A percentile compares a stretch with the other conserved stretches of the same genome.
phyloP scores from a whole-genome alignment of 176 grass and related monocot species.

The Thalia dealbata region DNA sequence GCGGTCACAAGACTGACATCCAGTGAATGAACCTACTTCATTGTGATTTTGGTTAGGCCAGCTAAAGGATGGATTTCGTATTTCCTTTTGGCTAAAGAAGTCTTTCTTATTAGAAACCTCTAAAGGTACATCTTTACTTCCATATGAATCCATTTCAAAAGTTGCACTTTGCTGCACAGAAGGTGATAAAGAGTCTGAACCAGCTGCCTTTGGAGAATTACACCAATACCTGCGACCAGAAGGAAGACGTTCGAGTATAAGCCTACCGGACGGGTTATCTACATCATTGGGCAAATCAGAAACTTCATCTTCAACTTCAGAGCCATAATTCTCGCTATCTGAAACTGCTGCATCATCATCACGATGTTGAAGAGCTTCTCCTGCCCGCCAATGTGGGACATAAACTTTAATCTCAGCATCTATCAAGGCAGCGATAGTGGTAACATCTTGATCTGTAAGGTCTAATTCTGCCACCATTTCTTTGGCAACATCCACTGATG shows the following conservation, averaged over 20 bases:
- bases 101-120: neutral
- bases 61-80: neutral
- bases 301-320: conserved; percentile 42
- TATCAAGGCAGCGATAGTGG: conserved; percentile 58
- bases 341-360: conserved; percentile 34
- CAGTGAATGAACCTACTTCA: neutral
- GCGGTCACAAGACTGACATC: neutral
- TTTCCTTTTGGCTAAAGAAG: neutral
- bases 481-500: conserved; percentile 64
- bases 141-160: conserved; percentile 14
- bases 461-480: conserved; percentile 72
- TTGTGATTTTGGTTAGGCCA: neutral
- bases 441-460: conserved; percentile 72
- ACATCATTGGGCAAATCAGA: conserved; percentile 32
- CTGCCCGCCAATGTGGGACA: conserved; percentile 46
- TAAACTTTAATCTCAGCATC: conserved; percentile 54
- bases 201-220: conserved; percentile 39
- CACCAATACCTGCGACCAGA: conserved; percentile 61
- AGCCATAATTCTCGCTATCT: conserved; percentile 24
- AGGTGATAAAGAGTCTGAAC: conserved; percentile 10
- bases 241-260: conserved; percentile 50
- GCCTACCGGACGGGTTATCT: conserved; percentile 19
- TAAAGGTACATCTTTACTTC: conserved; percentile 13
- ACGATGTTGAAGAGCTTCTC: conserved; percentile 38
- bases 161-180: conserved; percentile 1